Percentiles rank a stretch among this genome's conserved stretches.
phyloP scores from a whole-genome alignment of 805 yeast species.

The Kluyveromyces siamensis region DNA sequence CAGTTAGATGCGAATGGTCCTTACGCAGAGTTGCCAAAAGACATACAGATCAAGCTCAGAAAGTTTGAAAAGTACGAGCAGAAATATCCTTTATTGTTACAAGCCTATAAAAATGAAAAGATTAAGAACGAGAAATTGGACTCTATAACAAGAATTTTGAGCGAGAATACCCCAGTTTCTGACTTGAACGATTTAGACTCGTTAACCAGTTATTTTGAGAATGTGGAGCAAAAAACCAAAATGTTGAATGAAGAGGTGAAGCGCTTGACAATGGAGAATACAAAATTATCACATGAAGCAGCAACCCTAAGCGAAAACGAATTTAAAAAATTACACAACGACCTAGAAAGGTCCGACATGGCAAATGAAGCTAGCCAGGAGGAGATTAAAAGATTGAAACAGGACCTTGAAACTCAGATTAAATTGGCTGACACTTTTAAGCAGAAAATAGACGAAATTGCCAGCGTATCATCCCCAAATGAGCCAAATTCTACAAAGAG shows the following conservation, averaged over 20 bases:
- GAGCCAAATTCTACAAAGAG: constrained; percentile 2
- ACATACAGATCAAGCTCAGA: constrained; percentile 50
- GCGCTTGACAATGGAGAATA: constrained; percentile 23
- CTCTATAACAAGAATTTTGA: constrained; percentile 57
- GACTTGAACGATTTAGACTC: constrained; percentile 64
- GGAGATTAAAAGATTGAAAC: not conserved
- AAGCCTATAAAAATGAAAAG: constrained; percentile 80
- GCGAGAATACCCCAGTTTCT: constrained; percentile 75
- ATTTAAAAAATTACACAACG: not conserved
- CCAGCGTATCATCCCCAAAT: not conserved
- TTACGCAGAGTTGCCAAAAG: constrained; percentile 41
- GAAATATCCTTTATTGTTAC: constrained; percentile 75
- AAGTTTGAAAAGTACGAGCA: constrained; percentile 83
- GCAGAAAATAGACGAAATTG: constrained; percentile 7
- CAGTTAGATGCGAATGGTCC: constrained; percentile 19
- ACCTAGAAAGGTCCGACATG: constrained; percentile 10
- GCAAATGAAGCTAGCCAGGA: constrained; percentile 3
- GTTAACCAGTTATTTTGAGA: constrained; percentile 59
- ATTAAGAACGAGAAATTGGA: constrained; percentile 49
- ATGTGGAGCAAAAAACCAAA: constrained; percentile 49
- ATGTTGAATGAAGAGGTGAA: constrained; percentile 61
- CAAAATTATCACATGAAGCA: constrained; percentile 14
- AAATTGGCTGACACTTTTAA: constrained; percentile 4
- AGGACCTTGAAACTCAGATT: constrained; percentile 1
- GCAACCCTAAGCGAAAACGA: constrained; percentile 3